A percentile compares a stretch with the other conserved stretches of the same genome.
Conservation (phyloP, 306 rosid species). For the Fragaria nilgerrensis region DNA sequence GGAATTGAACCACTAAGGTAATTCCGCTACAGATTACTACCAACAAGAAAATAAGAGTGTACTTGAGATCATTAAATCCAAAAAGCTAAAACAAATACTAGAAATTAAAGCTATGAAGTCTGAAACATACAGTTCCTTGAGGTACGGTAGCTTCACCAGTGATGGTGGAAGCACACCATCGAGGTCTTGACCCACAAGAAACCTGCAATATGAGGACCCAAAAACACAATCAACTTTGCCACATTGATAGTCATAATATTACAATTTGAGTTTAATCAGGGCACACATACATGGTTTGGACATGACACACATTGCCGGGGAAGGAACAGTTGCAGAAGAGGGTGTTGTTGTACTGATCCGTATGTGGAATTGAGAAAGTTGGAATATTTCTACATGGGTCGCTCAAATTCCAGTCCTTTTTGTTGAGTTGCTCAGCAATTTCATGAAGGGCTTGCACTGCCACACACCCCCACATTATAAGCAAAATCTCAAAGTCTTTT, state of each 20-base stretch:
- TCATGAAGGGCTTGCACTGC: constrained; percentile 25
- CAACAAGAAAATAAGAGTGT: neutral
- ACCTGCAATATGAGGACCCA: neutral
- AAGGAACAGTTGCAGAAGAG: constrained; percentile 27
- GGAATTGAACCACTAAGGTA: constrained; percentile 23
- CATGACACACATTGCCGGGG: constrained; percentile 18
- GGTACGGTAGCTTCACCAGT: constrained; percentile 8
- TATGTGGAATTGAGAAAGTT: constrained; percentile 5
- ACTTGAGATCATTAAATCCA: neutral
- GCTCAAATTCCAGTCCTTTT: constrained; percentile 26
- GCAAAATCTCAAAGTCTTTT: neutral
- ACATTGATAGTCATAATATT: too few species aligned
- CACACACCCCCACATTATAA: neutral
- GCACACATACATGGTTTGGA: constrained; percentile 17
- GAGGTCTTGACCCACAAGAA: constrained; percentile 11
- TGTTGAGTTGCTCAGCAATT: constrained; percentile 9
- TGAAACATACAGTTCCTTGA: neutral
- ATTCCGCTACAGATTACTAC: constrained; percentile 8
- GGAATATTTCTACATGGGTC: constrained; percentile 18
- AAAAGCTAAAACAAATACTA: neutral
- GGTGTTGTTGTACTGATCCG: constrained; percentile 22
- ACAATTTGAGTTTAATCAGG: neutral
- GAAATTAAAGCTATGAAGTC: neutral
- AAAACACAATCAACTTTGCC: neutral
- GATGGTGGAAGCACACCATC: constrained; percentile 19